Evolutionary conservation across 192 early-diverging fungal species (phyloP), one percentile per base, ranked within the genome.

Genomic region (Jimgerdemannia lactiflua): DNA sequence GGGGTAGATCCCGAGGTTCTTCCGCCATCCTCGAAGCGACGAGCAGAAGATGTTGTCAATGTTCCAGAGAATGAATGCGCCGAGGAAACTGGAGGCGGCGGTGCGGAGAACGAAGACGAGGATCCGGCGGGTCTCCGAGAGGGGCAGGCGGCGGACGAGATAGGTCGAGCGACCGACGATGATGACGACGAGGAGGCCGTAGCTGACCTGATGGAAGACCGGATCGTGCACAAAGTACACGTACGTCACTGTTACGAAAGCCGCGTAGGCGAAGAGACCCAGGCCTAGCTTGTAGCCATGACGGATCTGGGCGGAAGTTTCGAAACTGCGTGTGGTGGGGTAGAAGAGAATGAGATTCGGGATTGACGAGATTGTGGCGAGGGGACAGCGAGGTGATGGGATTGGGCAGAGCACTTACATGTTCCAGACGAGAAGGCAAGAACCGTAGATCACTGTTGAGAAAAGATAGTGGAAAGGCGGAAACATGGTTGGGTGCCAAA

Each of bases 41-140:
- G 76, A 71, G 75, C 95, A 96, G 44, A 83, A 86, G n/a, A 83
- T 78, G 77, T 95, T 95, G 81, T 96, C 95, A 9, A 92, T 77
- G 74, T 92, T 92, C 95, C 95, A 96, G 65, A 94, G 80, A 2
- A 85, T 67, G 76, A 94, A 94, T 3, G 88, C 82, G 20, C 85
- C 79, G 78, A 91, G 86, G 42, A 89, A 76, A 44, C 83, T 83
- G 69, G 81, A 70, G 6, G 77, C 74, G 18, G 69, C 74, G 3
- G 80, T 65, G 29, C 67, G 66, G 68, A 83, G 73, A 70, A 86
- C 77, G 65, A 78, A 77, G 29, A 79, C 39, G n/a, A 78, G 59
- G 54, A 40, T 67, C 68, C 54, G 71, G n/a, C 63, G 65, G 63
- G 74, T 74, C 7, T 71, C 54, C 19, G 69, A 39, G 69, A 71